Conservation (phyloP, 495 filamentous ascomycete species). For the Annulohypoxylon nitens region DNA sequence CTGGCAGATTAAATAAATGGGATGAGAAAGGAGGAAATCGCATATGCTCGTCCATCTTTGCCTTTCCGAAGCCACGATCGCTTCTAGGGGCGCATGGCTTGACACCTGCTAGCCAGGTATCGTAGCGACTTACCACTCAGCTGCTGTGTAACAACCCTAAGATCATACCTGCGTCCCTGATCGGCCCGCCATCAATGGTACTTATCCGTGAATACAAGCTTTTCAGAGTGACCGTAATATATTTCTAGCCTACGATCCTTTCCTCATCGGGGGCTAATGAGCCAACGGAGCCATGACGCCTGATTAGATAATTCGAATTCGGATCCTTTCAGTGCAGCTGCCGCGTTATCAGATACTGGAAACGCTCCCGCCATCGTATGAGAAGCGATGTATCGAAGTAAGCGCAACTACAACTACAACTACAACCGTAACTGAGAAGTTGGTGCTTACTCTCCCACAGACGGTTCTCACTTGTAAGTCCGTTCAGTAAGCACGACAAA, state of each 20-base stretch:
- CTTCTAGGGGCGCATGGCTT: neutral
- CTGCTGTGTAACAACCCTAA: constrained; percentile 8
- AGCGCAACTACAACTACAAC: too few relatives aligned
- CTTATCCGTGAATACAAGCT: constrained; percentile 24
- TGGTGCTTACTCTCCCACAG: neutral
- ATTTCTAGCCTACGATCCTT: constrained; percentile 11
- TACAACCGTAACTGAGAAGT: neutral
- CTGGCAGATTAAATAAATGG: constrained; percentile 4
- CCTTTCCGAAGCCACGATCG: neutral
- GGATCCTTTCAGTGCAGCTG: neutral
- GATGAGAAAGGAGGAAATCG: constrained; percentile 5
- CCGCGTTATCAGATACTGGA: constrained; percentile 1
- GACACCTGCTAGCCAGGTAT: neutral
- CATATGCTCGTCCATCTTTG: neutral
- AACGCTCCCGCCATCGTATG: neutral
- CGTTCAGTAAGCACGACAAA: neutral
- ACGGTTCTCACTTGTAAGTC: neutral
- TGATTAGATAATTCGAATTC: constrained; percentile 7
- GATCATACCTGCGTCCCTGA: constrained; percentile 3
- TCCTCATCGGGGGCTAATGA: neutral
- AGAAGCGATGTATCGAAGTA: neutral
- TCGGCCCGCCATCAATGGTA: constrained; percentile 20
- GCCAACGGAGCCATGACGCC: constrained; percentile 15
- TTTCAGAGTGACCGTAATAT: constrained; percentile 15
- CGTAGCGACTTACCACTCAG: neutral